phyloP scores from a whole-genome alignment of 2,329 filamentous ascomycete genomes.

The Xylariomycetidae sp. region DNA sequence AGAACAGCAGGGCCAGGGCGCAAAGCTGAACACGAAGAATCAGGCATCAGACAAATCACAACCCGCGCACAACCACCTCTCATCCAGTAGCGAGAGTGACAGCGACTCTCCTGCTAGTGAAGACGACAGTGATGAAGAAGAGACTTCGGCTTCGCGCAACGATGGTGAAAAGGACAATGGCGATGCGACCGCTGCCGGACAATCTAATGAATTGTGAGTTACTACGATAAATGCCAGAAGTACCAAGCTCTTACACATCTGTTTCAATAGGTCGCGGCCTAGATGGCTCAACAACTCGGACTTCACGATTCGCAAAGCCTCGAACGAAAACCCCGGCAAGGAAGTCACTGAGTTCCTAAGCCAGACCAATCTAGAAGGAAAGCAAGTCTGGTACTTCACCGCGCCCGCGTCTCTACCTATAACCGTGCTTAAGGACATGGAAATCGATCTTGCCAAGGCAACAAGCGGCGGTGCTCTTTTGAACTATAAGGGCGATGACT shows the following conservation, averaged over 20 bases:
- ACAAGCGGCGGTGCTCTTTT: slow-evolving; percentile 50
- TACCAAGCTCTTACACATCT: slow-evolving; percentile 3
- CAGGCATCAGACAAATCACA: too few species aligned
- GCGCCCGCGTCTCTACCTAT: slow-evolving; percentile 67
- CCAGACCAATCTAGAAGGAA: slow-evolving; percentile 57
- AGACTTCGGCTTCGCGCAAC: slow-evolving; percentile 5
- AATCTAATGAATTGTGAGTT: background rate
- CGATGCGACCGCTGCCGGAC: slow-evolving; percentile 6
- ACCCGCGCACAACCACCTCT: too few species aligned
- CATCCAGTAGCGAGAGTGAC: background rate
- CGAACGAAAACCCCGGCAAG: slow-evolving; percentile 35
- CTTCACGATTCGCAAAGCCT: slow-evolving; percentile 49
- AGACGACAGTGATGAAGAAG: slow-evolving; percentile 8
- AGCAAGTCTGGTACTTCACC: slow-evolving; percentile 78
- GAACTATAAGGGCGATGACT: slow-evolving; percentile 60
- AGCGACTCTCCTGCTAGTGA: background rate
- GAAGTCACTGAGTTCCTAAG: slow-evolving; percentile 52
- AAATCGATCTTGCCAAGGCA: slow-evolving; percentile 54
- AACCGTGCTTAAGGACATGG: slow-evolving; percentile 59
- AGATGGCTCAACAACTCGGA: slow-evolving; percentile 45
- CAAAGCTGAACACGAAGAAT: too few species aligned
- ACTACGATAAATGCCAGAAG: background rate
- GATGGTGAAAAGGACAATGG: slow-evolving; percentile 16
- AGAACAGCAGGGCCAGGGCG: too few species aligned
- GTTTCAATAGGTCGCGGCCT: slow-evolving; percentile 22